A percentile compares a stretch with the other conserved stretches of the same genome.
Conservation (phyloP, 1,139 yeast species). For the Debaryomyces sp. region DNA sequence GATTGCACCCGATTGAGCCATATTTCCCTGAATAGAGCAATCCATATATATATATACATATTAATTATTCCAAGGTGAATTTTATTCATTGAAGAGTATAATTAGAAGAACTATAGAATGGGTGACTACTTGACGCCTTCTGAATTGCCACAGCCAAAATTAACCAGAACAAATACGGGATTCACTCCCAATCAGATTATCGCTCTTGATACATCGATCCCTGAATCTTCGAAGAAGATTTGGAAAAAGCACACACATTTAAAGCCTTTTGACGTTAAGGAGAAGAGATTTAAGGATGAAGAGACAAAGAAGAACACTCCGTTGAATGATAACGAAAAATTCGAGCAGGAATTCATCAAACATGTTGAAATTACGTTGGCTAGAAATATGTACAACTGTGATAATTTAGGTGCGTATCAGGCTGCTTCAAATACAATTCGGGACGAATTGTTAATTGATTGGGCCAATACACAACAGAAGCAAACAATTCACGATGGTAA, state of each 20-base stretch:
- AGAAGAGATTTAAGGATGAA: slow-evolving; percentile 10
- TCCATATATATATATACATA: neutral
- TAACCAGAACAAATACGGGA: slow-evolving; percentile 81
- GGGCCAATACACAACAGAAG: slow-evolving; percentile 93
- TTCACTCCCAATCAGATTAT: slow-evolving; percentile 89
- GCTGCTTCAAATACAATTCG: slow-evolving; percentile 81
- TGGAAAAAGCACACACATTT: slow-evolving; percentile 69
- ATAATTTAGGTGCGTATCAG: slow-evolving; percentile 88
- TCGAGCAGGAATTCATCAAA: slow-evolving; percentile 71
- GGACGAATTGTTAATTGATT: slow-evolving; percentile 79
- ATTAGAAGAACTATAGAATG: slow-evolving; percentile 22
- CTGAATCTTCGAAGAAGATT: slow-evolving; percentile 69
- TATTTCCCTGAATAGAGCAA: neutral
- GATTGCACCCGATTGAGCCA: slow-evolving; percentile 3
- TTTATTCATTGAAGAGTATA: neutral
- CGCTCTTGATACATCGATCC: slow-evolving; percentile 80
- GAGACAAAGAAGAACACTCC: slow-evolving; percentile 11
- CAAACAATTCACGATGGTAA: slow-evolving; percentile 85
- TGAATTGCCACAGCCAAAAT: slow-evolving; percentile 44
- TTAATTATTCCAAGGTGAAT: neutral
- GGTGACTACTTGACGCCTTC: slow-evolving; percentile 47
- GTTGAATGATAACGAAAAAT: slow-evolving; percentile 45
- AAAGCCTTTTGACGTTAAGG: slow-evolving; percentile 29
- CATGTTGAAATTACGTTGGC: slow-evolving; percentile 92
- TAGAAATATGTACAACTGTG: slow-evolving; percentile 88